phyloP scores from a whole-genome alignment of 2,329 filamentous ascomycete species.

The Claviceps sp. region DNA sequence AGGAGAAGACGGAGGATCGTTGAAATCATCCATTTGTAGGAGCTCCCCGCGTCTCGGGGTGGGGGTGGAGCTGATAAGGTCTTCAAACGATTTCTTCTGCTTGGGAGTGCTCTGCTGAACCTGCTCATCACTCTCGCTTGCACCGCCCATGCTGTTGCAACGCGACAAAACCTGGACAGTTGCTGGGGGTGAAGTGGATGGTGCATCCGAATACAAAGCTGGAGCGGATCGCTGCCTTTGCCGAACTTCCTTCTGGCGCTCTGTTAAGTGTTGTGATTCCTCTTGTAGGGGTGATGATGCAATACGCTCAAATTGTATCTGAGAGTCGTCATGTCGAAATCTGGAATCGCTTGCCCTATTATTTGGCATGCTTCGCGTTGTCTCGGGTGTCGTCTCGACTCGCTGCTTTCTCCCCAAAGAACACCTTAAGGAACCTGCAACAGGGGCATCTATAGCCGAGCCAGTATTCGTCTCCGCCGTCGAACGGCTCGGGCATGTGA shows the following conservation, averaged over 20 bases:
- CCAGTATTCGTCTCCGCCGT: slow-evolving; percentile 15
- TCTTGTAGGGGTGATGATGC: slow-evolving; percentile 36
- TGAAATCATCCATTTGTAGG: slow-evolving; percentile 34
- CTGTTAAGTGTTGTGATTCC: slow-evolving; percentile 65
- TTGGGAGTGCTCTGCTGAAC: slow-evolving; percentile 32
- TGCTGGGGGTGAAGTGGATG: slow-evolving; percentile 31
- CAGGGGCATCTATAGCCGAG: slow-evolving; percentile 6
- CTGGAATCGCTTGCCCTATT: slow-evolving; percentile 31
- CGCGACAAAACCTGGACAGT: slow-evolving; percentile 11
- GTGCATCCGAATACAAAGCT: slow-evolving; percentile 54
- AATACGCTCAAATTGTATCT: slow-evolving; percentile 63
- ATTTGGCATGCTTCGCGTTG: slow-evolving; percentile 10
- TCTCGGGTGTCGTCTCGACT: slow-evolving; percentile 16
- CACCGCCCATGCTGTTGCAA: slow-evolving; percentile 7
- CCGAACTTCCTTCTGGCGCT: slow-evolving; percentile 64
- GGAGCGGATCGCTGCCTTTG: slow-evolving; percentile 57
- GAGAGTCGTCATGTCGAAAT: slow-evolving; percentile 67
- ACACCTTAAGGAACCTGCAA: slow-evolving; percentile 10
- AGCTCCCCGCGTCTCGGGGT: slow-evolving; percentile 44
- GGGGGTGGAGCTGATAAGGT: slow-evolving; percentile 46
- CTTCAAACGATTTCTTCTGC: slow-evolving; percentile 28
- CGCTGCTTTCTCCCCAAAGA: slow-evolving; percentile 16
- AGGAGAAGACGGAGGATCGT: slow-evolving; percentile 45
- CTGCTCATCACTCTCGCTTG: slow-evolving; percentile 8
- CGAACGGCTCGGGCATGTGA: slow-evolving; percentile 17